Conservation (phyloP, 805 yeast species). For the Crinitomyces ghanaensis region DNA sequence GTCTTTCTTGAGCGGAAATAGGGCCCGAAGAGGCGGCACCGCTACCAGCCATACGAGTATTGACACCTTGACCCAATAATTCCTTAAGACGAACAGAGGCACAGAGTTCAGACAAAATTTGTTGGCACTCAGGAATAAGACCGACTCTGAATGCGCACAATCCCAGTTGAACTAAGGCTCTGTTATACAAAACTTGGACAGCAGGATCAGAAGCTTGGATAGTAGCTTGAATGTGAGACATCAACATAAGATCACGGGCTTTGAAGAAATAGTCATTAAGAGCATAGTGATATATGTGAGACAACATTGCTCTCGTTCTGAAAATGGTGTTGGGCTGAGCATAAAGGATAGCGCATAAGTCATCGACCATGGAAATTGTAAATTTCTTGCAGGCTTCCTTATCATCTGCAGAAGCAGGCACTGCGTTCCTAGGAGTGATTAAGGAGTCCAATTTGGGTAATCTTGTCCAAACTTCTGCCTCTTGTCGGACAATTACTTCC, state of each 20-base stretch:
- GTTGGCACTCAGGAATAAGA: conserved; percentile 73
- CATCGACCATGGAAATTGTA: conserved; percentile 48
- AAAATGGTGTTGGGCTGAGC: conserved; percentile 55
- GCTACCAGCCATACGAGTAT: conserved; percentile 51
- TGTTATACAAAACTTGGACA: conserved; percentile 84
- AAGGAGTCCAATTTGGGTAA: conserved; percentile 19
- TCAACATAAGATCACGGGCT: conserved; percentile 80
- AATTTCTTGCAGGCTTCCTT: conserved; percentile 23
- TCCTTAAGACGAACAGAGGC: conserved; percentile 81
- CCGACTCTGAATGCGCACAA: conserved; percentile 91
- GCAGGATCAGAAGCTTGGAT: conserved; percentile 78
- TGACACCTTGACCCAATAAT: conserved; percentile 83
- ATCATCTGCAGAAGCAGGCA: conserved; percentile 23
- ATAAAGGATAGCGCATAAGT: conserved; percentile 53
- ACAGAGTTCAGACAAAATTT: conserved; percentile 76
- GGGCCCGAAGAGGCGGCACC: conserved; percentile 2
- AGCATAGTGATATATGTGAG: conserved; percentile 83
- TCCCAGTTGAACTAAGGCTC: conserved; percentile 93
- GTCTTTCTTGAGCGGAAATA: conserved; percentile 46
- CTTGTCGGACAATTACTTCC: conserved; percentile 56
- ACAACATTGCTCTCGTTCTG: conserved; percentile 74
- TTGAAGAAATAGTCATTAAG: conserved; percentile 70
- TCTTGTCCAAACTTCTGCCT: conserved; percentile 65
- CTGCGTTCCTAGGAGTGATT: conserved; percentile 26
- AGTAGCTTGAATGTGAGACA: conserved; percentile 73